Conservation (phyloP, 306 rosid species). For the Oxytropis ochrocephala region DNA sequence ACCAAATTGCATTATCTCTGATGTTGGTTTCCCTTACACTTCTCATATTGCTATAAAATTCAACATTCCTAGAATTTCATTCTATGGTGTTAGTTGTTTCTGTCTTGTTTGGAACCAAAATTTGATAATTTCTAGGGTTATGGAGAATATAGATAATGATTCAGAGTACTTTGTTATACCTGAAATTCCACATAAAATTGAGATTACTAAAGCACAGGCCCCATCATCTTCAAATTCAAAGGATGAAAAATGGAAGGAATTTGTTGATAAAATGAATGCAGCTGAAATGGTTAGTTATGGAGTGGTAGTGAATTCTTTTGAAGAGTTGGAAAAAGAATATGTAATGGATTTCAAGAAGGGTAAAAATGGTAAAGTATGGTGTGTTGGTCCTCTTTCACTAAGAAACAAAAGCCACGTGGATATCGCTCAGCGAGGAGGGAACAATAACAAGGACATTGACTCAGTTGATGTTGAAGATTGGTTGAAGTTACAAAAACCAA, state of each 20-base stretch:
- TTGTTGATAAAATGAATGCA: slow-evolving; percentile 14
- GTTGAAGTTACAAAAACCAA: slow-evolving; percentile 36
- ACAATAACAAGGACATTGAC: neutral
- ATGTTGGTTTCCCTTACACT: slow-evolving; percentile 46
- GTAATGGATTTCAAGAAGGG: slow-evolving; percentile 25
- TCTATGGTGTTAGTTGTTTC: slow-evolving; percentile 40
- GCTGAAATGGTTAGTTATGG: slow-evolving; percentile 49
- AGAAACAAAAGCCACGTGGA: slow-evolving; percentile 25
- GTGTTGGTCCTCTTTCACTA: slow-evolving; percentile 45
- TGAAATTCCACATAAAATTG: slow-evolving; percentile 33
- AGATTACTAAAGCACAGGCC: slow-evolving; percentile 33
- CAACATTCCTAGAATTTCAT: slow-evolving; percentile 53
- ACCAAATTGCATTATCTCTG: slow-evolving; percentile 65
- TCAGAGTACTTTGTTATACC: slow-evolving; percentile 38
- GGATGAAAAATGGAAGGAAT: slow-evolving; percentile 4
- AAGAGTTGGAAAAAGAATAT: too few relatives aligned
- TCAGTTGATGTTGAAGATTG: slow-evolving; percentile 31
- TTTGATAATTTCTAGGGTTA: neutral
- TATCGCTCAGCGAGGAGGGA: slow-evolving; percentile 40
- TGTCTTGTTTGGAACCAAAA: slow-evolving; percentile 22
- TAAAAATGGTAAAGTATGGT: slow-evolving; percentile 31
- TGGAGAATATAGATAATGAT: slow-evolving; percentile 24
- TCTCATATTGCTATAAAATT: slow-evolving; percentile 35
- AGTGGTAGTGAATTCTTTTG: slow-evolving; percentile 43
- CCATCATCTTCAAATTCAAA: neutral